phyloP scores from a whole-genome alignment of 1,284 basidiomycete species.

The Neolentinus lepideus region DNA sequence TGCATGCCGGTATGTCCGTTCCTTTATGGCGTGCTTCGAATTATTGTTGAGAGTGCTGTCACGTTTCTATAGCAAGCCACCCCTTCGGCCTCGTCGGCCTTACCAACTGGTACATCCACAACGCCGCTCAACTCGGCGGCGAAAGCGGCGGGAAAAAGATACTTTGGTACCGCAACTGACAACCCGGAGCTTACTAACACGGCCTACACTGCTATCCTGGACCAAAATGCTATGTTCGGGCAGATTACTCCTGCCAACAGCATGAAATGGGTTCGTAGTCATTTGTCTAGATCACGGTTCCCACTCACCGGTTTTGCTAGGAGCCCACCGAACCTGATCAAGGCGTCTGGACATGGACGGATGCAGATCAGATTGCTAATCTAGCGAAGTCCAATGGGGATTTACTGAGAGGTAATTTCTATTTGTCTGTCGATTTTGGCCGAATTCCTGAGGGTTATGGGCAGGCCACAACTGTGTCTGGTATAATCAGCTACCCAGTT shows the following conservation, averaged over 20 bases:
- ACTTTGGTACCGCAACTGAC: constrained; percentile 57
- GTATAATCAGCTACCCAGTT: constrained; percentile 46
- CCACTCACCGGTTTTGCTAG: constrained; percentile 15
- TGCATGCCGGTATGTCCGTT: neutral
- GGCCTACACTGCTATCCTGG: constrained; percentile 34
- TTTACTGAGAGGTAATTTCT: constrained; percentile 28
- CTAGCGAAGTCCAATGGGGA: constrained; percentile 38
- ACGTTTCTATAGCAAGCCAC: neutral
- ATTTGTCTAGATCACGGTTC: neutral
- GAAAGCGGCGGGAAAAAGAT: constrained; percentile 41
- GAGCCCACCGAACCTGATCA: constrained; percentile 46
- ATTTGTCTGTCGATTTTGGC: constrained; percentile 1
- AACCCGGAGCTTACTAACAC: constrained; percentile 43
- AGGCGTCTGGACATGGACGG: constrained; percentile 38
- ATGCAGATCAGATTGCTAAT: constrained; percentile 36
- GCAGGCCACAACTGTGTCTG: constrained; percentile 44
- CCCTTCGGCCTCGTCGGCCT: constrained; percentile 9
- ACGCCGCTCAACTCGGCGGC: constrained; percentile 30
- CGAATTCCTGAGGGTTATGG: neutral
- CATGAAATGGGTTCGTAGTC: constrained; percentile 47
- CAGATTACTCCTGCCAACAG: constrained; percentile 47
- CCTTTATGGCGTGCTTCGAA: neutral
- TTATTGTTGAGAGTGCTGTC: neutral
- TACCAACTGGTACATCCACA: constrained; percentile 15
- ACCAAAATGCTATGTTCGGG: constrained; percentile 36